These are phyloP conservation scores for barley (Hordeum vulgare) DNA, from an alignment of 176 grass and related monocot genomes.

Conservation along the genomic window MorexV3_pseudomolecules_assembly NC_058522.1:561465549-561466048, in stretches of 20 bases:
- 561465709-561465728: neutral
- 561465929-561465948: neutral
- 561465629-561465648: neutral
- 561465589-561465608: slow-evolving; percentile 8
- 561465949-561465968: neutral
- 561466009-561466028: neutral
- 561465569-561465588: neutral
- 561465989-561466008: neutral
- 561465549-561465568: neutral
- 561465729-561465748: slow-evolving; percentile 9
- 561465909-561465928: neutral
- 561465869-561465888: neutral
- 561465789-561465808: neutral
- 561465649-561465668: neutral
- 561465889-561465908: neutral
- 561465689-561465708: neutral
- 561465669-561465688: neutral
- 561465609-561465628: neutral
- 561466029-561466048: neutral
- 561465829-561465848: slow-evolving; percentile 5
- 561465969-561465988: slow-evolving; percentile 4
- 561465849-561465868: neutral
- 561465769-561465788: neutral
- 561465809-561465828: neutral
- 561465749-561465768: neutral